Base-by-base conservation (phyloP, 2,329 filamentous ascomycete genomes). In the Monilinia vaccinii-corymbosi region DNA sequence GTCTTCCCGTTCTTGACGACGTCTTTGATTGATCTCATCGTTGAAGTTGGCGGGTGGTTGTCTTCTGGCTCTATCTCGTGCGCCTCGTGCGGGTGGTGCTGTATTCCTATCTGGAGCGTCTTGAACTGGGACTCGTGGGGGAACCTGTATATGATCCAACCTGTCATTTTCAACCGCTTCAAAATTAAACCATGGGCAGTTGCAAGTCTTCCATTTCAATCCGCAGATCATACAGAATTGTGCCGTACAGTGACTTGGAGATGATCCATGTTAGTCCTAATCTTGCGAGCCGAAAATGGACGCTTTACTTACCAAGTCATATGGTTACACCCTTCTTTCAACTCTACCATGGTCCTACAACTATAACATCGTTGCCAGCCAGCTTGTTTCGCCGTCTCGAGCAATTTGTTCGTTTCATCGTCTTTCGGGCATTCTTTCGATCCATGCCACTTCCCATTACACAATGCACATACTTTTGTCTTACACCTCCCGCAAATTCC, bases 141-240 rank as follows among this genome's bases (percentile, higher is more conserved):
- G 77, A 6, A 80, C 72, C 45, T 78, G 74, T 75, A 83, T 78
- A 61, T 82, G 78, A 16, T 79, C 76, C 11, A 82, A 71, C 3
- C 76, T 76, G 64, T 87, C 84, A 14, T 75, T 75, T 56, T 84
- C 82, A 6, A 75, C 71, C 4, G 70, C 67, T 31, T 83, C 79
- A 67, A 85, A 82, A 70, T 85, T 88, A 76, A 92, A 91, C 84
- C 85, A 89, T 0, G 88, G 86, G 66, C 91, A 96, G 57, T 88
- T 84, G 70, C 91, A 96, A 1, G 79, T 85, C 74, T 90, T 93
- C 90, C 91, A 95, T 67, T 88, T 88, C 36, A 77, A 71, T 25
- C 88, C 91, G 70, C 91, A 96, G 31, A 89, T 80, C 82, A 94
- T 91, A 75, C 91, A 96, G 69, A 95, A 95, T 67, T 95, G 82